phyloP scores from a whole-genome alignment of 2,329 filamentous ascomycete species.

The Fusarium transvaalense region DNA sequence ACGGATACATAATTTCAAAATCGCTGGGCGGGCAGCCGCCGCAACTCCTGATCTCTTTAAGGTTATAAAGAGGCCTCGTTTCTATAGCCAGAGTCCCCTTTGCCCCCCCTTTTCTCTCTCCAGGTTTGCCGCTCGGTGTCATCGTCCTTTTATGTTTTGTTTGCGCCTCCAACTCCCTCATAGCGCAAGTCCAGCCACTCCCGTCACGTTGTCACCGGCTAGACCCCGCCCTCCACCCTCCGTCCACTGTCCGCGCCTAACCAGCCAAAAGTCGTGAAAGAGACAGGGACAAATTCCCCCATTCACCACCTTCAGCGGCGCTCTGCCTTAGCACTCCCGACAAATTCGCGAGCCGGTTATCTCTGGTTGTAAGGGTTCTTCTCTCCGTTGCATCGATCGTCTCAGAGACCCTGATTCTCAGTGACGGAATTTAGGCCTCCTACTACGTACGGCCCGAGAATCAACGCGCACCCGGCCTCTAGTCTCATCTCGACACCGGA shows the following conservation, averaged over 20 bases:
- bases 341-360: conserved; percentile 22
- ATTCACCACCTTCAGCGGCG: conserved; percentile 37
- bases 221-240: conserved; percentile 48
- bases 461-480: conserved; percentile 8
- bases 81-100: conserved; percentile 8
- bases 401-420: conserved; percentile 6
- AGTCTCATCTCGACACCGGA: conserved; percentile 15
- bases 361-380: conserved; percentile 8
- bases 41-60: conserved; percentile 12
- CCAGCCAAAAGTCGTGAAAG: conserved; percentile 47
- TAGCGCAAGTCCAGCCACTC: conserved; percentile 47
- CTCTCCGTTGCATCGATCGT: conserved; percentile 17
- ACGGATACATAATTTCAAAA: conserved; percentile 42
- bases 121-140: conserved; percentile 33
- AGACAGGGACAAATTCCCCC: conserved; percentile 25
- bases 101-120: conserved; percentile 21
- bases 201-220: conserved; percentile 47
- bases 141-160: conserved; percentile 17
- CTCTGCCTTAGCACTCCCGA: conserved; percentile 32
- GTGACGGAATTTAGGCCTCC: conserved; percentile 11
- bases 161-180: conserved; percentile 34
- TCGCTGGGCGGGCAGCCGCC: conserved; percentile 9
- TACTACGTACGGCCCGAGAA: conserved; percentile 26
- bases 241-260: conserved; percentile 43
- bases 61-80: conserved; percentile 18